Evolutionary conservation across 495 filamentous ascomycete genomes (phyloP), one percentile per base, ranked within the genome.

Genomic region (Daldinia decipiens): DNA sequence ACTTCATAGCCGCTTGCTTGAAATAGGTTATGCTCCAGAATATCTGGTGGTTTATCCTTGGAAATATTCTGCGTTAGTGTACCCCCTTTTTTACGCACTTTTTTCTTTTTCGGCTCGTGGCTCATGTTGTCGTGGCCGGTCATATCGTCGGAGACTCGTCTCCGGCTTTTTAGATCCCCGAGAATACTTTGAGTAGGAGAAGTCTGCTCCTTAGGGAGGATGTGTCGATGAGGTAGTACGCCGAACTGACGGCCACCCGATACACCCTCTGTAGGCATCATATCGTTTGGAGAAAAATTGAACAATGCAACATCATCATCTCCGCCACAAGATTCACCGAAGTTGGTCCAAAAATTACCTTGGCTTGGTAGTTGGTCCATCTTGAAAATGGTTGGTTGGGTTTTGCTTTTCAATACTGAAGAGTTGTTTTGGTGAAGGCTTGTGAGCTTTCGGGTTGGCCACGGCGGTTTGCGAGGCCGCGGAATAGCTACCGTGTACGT

Each of bases 391-490:
- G 36, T 55, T 55, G 36, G 19, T 38, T 45, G 32, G 15, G 34
- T 15, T 27, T 29, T 4, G 31, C 32, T 34, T 61, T 32, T 53
- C 5, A 39, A 51, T 34, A 24, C 34, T 52, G 21, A 27, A 13
- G 56, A 31, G 24, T 62, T 39, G 51, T 50, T 17, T 57, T 36
- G 32, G 43, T 39, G 27, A 31, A 34, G 13, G 21, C 50, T 60
- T 56, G 17, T 32, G n/a, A 51, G 45, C 45, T 56, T 34, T 66
- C 39, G 29, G 13, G 21, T 32, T 39, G 47, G 36, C 67, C 61
- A 58, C 55, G 68, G 62, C n/a, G 62, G 57, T 31, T 71, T 71
- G 13, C 56, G 62, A 40, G 57, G 62, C 40, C 52, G 54, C 29
- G 64, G 64, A 39, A 59, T 32, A 3, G 64, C 53, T 19, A 59